Percentiles rank a stretch among this genome's conserved stretches.
Conservation (phyloP, 1,284 basidiomycete genomes). For the Fomitopsis pinicola region DNA sequence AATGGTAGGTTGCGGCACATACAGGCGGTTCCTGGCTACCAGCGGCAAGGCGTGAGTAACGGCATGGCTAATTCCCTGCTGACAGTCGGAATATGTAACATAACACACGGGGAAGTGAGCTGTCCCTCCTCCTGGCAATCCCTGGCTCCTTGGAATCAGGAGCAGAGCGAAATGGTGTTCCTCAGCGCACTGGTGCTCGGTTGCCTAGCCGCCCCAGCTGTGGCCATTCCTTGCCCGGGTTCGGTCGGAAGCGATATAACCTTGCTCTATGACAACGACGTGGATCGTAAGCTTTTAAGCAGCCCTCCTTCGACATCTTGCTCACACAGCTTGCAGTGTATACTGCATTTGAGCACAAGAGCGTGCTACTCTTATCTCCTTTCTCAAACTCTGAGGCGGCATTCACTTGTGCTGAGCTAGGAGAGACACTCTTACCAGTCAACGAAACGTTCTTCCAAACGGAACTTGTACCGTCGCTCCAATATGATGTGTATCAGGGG, state of each 20-base stretch:
- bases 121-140: neutral
- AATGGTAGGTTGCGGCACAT: neutral
- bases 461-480: slow-evolving; percentile 22
- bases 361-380: slow-evolving; percentile 20
- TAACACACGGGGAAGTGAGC: neutral
- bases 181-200: neutral
- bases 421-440: slow-evolving; percentile 23
- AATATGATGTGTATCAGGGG: slow-evolving; percentile 22
- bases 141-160: neutral
- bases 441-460: slow-evolving; percentile 22
- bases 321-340: slow-evolving; percentile 11
- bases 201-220: slow-evolving; percentile 4
- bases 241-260: slow-evolving; percentile 18
- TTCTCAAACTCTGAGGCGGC: slow-evolving; percentile 14
- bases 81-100: neutral
- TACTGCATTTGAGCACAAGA: slow-evolving; percentile 17
- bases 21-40: neutral
- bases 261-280: slow-evolving; percentile 26
- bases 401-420: slow-evolving; percentile 18
- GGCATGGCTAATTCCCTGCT: neutral
- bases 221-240: slow-evolving; percentile 11
- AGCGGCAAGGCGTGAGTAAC: neutral
- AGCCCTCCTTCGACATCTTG: neutral
- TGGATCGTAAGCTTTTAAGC: slow-evolving; percentile 16
- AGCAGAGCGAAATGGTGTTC: slow-evolving; percentile 1